Conservation (phyloP, 2,329 filamentous ascomycete species). For the Apiospora saccharicola region DNA sequence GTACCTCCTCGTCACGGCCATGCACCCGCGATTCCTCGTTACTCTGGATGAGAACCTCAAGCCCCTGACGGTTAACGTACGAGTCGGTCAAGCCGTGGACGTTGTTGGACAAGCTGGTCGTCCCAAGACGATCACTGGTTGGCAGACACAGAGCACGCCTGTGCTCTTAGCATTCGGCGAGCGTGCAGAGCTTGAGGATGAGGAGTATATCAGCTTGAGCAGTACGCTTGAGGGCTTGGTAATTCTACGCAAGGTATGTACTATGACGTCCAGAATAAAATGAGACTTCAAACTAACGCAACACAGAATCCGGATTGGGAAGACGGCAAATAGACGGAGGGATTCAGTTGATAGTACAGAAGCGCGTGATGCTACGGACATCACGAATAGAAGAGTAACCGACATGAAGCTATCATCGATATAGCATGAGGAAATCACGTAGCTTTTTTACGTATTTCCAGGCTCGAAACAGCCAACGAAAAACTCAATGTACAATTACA, state of each 20-base stretch:
- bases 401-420: conserved; percentile 8
- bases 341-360: neutral
- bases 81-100: conserved; percentile 96
- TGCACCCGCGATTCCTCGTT: conserved; percentile 95
- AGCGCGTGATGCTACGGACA: neutral
- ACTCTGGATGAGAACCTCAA: conserved; percentile 95
- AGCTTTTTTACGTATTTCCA: neutral
- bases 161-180: conserved; percentile 94
- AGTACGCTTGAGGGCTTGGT: conserved; percentile 93
- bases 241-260: conserved; percentile 90
- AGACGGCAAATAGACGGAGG: conserved; percentile 50
- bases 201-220: conserved; percentile 93
- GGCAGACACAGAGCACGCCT: conserved; percentile 99
- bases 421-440: conserved; percentile 16
- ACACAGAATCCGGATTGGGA: conserved; percentile 64
- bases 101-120: conserved; percentile 96
- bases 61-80: conserved; percentile 93
- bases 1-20: conserved; percentile 95
- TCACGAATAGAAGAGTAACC: neutral
- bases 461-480: conserved; percentile 6
- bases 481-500: conserved; percentile 21
- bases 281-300: conserved; percentile 26
- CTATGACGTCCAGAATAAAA: neutral
- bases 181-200: conserved; percentile 94
- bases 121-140: conserved; percentile 98